These are phyloP conservation scores for Suillus ampliporus DNA, from an alignment of 768 basidiomycete species.

Conservation along the genomic window DNA sequence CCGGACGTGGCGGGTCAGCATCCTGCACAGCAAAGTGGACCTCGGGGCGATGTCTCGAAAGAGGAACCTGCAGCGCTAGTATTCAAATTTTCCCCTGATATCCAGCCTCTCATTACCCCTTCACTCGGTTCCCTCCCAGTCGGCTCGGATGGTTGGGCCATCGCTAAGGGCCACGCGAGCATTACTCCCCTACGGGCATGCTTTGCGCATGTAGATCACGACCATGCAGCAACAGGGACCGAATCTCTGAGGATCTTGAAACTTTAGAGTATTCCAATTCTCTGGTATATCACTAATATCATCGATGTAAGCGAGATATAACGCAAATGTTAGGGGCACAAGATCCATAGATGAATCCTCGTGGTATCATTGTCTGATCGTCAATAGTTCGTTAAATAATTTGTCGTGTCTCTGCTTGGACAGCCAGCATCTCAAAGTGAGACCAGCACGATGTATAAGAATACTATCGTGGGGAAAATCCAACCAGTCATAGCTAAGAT, in stretches of 20 bases:
- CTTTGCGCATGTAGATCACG: constrained; percentile 60
- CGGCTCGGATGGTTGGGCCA: constrained; percentile 85
- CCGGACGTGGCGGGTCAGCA: constrained; percentile 45
- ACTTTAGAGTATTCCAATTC: constrained; percentile 41
- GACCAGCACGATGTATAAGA: constrained; percentile 23
- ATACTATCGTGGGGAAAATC: constrained; percentile 14
- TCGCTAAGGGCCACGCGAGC: constrained; percentile 70
- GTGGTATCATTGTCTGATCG: not conserved
- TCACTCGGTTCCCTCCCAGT: constrained; percentile 61
- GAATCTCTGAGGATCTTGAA: constrained; percentile 61
- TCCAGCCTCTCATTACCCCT: constrained; percentile 71
- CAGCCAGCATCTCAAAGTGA: constrained; percentile 21
- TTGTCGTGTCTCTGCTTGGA: constrained; percentile 14
- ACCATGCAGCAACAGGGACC: not conserved
- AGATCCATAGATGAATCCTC: not conserved
- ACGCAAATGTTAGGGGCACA: not conserved
- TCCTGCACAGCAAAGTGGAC: constrained; percentile 15
- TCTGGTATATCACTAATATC: not conserved
- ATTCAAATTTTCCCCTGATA: constrained; percentile 81
- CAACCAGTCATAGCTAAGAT: constrained; percentile 14
- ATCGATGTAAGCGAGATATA: not conserved
- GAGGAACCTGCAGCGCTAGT: constrained; percentile 46
- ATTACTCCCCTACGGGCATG: constrained; percentile 79
- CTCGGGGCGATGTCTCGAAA: constrained; percentile 13
- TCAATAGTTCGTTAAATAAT: constrained; percentile 24